These are phyloP conservation scores for Debaryomyces udenii DNA, from an alignment of 1,139 yeast genomes.

Conservation along the genomic window DNA sequence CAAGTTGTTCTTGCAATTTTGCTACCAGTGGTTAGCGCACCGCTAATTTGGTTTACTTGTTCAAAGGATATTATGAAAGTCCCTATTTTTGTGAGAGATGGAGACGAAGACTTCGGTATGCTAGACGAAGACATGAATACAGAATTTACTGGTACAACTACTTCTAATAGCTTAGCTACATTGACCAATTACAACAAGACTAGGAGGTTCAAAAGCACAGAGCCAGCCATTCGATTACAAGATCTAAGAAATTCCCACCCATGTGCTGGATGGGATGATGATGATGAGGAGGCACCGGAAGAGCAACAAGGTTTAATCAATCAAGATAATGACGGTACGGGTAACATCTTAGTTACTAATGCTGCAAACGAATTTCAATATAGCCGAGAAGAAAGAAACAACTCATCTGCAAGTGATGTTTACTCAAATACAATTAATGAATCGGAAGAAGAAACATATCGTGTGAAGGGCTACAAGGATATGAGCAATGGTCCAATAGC, in stretches of 20 bases:
- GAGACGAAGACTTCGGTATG: constrained; percentile 32
- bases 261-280: constrained; percentile 50
- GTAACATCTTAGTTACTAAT: not conserved
- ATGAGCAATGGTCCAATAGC: constrained; percentile 56
- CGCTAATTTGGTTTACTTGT: constrained; percentile 82
- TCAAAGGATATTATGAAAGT: constrained; percentile 79
- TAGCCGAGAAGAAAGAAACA: constrained; percentile 2
- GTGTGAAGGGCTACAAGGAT: constrained; percentile 47
- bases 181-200: constrained; percentile 3
- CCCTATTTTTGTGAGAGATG: constrained; percentile 40
- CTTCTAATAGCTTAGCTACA: constrained; percentile 7
- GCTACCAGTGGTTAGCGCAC: constrained; percentile 89
- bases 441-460: constrained; percentile 12
- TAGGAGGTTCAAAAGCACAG: constrained; percentile 33
- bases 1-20: constrained; percentile 87
- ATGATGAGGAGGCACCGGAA: constrained; percentile 29
- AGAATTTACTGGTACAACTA: constrained; percentile 5
- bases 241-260: constrained; percentile 49
- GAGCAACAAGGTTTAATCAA: constrained; percentile 22
- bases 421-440: constrained; percentile 14
- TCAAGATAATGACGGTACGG: constrained; percentile 1
- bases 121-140: constrained; percentile 24
- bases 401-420: not conserved
- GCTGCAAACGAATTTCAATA: not conserved
- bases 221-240: constrained; percentile 48